Conservation (phyloP, 2,329 filamentous ascomycete species). For the Fusarium penzigii region DNA sequence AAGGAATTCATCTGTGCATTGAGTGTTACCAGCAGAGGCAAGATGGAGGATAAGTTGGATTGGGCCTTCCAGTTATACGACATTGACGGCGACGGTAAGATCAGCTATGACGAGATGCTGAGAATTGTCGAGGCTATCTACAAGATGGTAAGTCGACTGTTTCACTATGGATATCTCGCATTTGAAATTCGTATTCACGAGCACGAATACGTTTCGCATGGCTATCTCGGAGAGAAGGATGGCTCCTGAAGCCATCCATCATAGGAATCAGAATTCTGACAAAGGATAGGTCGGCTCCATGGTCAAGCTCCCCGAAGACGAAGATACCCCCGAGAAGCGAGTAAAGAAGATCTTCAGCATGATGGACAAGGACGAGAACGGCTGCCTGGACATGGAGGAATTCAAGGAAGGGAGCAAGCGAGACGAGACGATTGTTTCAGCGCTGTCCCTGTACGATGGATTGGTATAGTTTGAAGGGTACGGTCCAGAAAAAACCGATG, state of each 20-base stretch:
- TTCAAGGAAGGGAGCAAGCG: conserved; percentile 99
- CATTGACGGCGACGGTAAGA: conserved; percentile 98
- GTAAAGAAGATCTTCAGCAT: conserved; percentile 98
- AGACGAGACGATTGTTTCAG: conserved; percentile 98
- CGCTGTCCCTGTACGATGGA: conserved; percentile 92
- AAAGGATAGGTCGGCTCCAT: conserved; percentile 83
- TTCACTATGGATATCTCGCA: too few relatives aligned
- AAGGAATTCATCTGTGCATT: conserved; percentile 99
- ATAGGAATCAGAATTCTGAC: conserved; percentile 7
- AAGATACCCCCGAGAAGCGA: conserved; percentile 98
- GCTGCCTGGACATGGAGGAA: conserved; percentile 92
- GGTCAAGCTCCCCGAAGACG: conserved; percentile 98
- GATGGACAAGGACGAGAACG: conserved; percentile 99
- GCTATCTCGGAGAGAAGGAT: too few relatives aligned
- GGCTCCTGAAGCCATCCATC: background rate
- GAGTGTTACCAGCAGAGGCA: conserved; percentile 93
- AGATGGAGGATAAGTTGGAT: conserved; percentile 99
- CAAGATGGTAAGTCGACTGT: conserved; percentile 76
- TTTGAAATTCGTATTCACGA: too few relatives aligned
- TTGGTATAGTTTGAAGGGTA: conserved; percentile 62
- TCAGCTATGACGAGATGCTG: conserved; percentile 98
- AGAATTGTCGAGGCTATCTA: conserved; percentile 99
- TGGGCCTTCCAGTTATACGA: conserved; percentile 99
- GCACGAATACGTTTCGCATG: background rate
- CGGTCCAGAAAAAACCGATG: background rate